These are phyloP conservation scores for Diaporthe humulicola DNA, from an alignment of 2,329 filamentous ascomycete genomes.

Conservation along the genomic window DNA sequence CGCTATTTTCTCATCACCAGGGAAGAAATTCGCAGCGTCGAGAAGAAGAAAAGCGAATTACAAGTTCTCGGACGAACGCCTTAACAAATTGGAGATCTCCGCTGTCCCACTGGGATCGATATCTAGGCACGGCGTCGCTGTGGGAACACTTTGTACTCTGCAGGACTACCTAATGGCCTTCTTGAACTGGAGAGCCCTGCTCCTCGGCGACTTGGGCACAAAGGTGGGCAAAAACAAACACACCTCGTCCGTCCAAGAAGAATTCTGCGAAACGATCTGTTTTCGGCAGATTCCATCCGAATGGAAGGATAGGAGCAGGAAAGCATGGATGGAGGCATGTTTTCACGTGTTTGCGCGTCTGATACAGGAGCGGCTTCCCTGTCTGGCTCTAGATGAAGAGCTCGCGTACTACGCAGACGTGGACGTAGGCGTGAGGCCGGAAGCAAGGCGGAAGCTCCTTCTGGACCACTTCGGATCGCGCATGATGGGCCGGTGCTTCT, in stretches of 20 bases:
- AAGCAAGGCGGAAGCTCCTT: background rate
- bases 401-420: background rate
- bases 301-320: background rate
- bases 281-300: background rate
- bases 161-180: slow-evolving; percentile 53
- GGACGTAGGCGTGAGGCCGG: background rate
- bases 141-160: slow-evolving; percentile 46
- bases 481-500: background rate
- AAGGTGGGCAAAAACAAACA: background rate
- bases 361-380: background rate
- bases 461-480: background rate
- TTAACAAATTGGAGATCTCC: slow-evolving; percentile 48
- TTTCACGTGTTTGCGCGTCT: background rate
- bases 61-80: slow-evolving; percentile 44
- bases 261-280: background rate
- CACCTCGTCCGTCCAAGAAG: background rate
- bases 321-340: background rate
- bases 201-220: slow-evolving; percentile 37
- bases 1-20: slow-evolving; percentile 39
- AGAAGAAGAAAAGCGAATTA: slow-evolving; percentile 42
- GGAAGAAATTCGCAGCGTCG: slow-evolving; percentile 44
- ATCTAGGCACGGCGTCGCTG: slow-evolving; percentile 44
- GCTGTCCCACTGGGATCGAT: slow-evolving; percentile 48
- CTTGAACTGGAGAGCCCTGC: slow-evolving; percentile 50
- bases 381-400: background rate